Conservation (phyloP, 768 basidiomycete genomes). For the Psilocybe tampanensis region DNA sequence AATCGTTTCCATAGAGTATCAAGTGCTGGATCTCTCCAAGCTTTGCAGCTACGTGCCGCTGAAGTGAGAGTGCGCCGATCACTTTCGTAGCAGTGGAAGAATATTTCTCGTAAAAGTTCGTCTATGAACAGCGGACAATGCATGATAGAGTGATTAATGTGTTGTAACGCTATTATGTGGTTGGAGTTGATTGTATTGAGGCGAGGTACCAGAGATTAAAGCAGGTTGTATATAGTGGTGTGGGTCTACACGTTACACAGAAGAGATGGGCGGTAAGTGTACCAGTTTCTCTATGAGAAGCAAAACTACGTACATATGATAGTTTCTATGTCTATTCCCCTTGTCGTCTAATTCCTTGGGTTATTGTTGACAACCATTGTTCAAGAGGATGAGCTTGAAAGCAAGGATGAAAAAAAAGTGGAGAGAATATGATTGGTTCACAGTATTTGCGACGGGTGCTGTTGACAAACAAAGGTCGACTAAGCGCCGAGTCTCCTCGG, state of each 20-base stretch:
- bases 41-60: constrained; percentile 43
- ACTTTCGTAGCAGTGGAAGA: constrained; percentile 32
- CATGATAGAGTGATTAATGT: constrained; percentile 16
- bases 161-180: background rate
- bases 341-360: background rate
- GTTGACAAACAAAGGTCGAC: constrained; percentile 10
- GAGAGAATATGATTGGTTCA: constrained; percentile 14
- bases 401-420: constrained; percentile 10
- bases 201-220: too few relatives aligned
- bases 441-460: constrained; percentile 7
- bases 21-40: constrained; percentile 52
- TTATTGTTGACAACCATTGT: background rate
- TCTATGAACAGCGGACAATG: constrained; percentile 49
- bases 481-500: constrained; percentile 1
- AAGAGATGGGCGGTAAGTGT: background rate
- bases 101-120: constrained; percentile 48
- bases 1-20: constrained; percentile 48
- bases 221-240: too few relatives aligned
- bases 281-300: background rate
- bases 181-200: background rate
- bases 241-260: too few relatives aligned
- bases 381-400: background rate
- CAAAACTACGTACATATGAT: background rate
- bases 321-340: background rate
- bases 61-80: constrained; percentile 31